These are phyloP conservation scores for Acer saccharum DNA, from an alignment of 345 rosid species.

Conservation along the genomic window DNA sequence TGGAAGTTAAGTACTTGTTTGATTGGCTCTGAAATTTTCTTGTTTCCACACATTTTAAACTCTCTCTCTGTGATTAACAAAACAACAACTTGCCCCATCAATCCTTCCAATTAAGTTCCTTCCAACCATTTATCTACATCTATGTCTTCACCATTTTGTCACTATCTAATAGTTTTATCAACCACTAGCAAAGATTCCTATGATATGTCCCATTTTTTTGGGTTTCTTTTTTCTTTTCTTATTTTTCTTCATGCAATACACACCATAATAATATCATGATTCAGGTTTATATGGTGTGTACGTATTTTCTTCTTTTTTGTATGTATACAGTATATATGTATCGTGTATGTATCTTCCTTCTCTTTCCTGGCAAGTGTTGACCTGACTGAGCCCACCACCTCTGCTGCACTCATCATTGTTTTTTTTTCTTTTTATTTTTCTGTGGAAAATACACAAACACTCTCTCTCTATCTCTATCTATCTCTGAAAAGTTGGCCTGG, in stretches of 20 bases:
- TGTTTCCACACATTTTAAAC: slow-evolving; percentile 8
- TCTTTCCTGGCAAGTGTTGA: neutral
- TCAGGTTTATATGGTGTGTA: neutral
- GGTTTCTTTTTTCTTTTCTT: neutral
- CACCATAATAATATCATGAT: neutral
- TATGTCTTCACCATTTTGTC: slow-evolving; percentile 31
- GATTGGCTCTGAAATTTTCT: slow-evolving; percentile 32
- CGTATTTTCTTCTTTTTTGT: no score
- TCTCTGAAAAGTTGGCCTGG: slow-evolving; percentile 4
- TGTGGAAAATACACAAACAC: neutral
- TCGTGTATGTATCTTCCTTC: neutral
- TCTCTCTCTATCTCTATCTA: neutral
- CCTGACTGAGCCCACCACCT: slow-evolving; percentile 37
- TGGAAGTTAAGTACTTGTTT: slow-evolving; percentile 22
- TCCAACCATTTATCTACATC: neutral
- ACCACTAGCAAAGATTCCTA: slow-evolving; percentile 26
- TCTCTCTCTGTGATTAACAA: neutral
- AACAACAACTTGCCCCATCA: slow-evolving; percentile 18
- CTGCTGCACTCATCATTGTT: slow-evolving; percentile 29
- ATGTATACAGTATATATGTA: neutral
- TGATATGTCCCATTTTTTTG: slow-evolving; percentile 16
- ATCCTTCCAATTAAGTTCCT: slow-evolving; percentile 19
- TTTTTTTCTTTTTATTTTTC: neutral
- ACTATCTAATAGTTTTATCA: slow-evolving; percentile 21
- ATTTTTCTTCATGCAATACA: neutral